Conservation (phyloP, 441 rosid species). For the Populus tomentosa region DNA sequence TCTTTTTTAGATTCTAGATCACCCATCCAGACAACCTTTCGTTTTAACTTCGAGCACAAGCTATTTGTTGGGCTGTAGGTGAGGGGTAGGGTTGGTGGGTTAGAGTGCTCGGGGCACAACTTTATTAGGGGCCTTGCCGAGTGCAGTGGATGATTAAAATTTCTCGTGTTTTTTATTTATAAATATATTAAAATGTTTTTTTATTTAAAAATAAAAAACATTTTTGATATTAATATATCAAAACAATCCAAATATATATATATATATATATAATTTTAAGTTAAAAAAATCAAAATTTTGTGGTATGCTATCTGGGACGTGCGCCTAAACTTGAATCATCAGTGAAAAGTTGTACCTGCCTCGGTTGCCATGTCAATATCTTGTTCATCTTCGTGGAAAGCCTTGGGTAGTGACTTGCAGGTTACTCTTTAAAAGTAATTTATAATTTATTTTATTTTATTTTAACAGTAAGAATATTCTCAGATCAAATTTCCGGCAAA, state of each 20-base stretch:
- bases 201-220: too few relatives aligned
- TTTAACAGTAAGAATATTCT: background rate
- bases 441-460: too few relatives aligned
- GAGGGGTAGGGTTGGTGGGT: background rate
- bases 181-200: too few relatives aligned
- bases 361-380: background rate
- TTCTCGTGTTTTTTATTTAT: too few relatives aligned
- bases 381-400: background rate
- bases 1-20: too few relatives aligned
- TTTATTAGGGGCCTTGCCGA: background rate
- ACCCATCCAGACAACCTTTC: background rate
- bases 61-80: conserved; percentile 4
- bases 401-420: background rate
- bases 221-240: too few relatives aligned
- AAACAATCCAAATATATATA: too few relatives aligned
- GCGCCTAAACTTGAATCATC: background rate
- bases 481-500: background rate
- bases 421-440: background rate
- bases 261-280: too few relatives aligned
- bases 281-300: too few relatives aligned
- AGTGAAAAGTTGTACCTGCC: too few relatives aligned
- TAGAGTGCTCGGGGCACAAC: background rate
- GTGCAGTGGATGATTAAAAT: background rate
- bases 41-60: background rate
- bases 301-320: too few relatives aligned